A percentile compares a stretch with the other conserved stretches of the same genome.
Evolutionary conservation across 2,329 filamentous ascomycete species (phyloP).

Genomic region (Thermoascus crustaceus): DNA sequence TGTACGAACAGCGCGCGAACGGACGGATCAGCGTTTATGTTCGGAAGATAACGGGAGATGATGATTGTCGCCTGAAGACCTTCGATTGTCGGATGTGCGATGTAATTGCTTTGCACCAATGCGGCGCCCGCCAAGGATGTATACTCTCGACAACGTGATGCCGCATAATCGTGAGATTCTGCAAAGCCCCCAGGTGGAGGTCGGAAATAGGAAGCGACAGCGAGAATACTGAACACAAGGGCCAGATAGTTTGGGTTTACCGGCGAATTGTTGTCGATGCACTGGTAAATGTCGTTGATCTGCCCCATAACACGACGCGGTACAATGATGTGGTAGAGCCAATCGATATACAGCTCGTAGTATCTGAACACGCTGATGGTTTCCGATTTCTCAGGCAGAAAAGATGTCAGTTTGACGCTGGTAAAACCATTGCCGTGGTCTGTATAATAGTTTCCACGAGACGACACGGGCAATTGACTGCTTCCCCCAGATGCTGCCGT

Average conservation of each 20-base stretch:
- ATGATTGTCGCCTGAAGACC: constrained; percentile 27
- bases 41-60: constrained; percentile 21
- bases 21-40: constrained; percentile 15
- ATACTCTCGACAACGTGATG: constrained; percentile 18
- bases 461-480: no score
- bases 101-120: constrained; percentile 23
- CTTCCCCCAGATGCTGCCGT: no score
- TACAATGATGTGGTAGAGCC: constrained; percentile 30
- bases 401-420: constrained; percentile 12
- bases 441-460: constrained; percentile 1
- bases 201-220: constrained; percentile 21
- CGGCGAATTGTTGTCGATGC: constrained; percentile 11
- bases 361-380: constrained; percentile 22
- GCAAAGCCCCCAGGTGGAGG: constrained; percentile 10
- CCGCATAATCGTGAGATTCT: constrained; percentile 12
- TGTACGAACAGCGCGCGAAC: constrained; percentile 18
- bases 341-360: constrained; percentile 27
- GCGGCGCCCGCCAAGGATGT: constrained; percentile 23
- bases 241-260: constrained; percentile 22
- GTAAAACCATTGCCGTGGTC: background rate
- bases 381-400: constrained; percentile 23
- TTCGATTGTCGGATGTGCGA: constrained; percentile 21
- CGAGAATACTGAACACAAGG: constrained; percentile 27
- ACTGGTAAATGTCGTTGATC: constrained; percentile 23
- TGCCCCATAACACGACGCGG: constrained; percentile 15